A percentile compares a stretch with the other conserved stretches of the same genome.
Evolutionary conservation across 176 grass and related monocot species (phyloP).

Genomic region (Sorghum bicolor): DNA sequence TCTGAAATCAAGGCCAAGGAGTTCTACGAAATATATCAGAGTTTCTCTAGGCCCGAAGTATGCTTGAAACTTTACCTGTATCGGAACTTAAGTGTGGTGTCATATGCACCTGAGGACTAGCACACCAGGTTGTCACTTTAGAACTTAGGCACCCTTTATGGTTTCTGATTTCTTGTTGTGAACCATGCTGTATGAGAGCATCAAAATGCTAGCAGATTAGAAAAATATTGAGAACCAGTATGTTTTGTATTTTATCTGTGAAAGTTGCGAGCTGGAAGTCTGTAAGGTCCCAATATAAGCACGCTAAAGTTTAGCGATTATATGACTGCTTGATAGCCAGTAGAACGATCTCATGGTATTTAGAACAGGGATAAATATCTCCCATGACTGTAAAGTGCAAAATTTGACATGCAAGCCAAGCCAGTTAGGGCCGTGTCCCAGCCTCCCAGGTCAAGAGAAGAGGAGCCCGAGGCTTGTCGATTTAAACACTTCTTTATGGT

Average conservation of each 20-base stretch:
- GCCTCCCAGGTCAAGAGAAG: no score
- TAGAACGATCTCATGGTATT: no score
- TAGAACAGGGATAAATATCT: no score
- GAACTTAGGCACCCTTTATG: background rate
- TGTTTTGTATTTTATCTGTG: background rate
- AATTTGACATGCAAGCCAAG: no score
- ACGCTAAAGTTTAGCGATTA: background rate
- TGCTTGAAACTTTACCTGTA: background rate
- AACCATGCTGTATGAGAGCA: background rate
- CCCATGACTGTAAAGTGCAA: no score
- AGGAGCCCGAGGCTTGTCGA: no score
- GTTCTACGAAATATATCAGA: background rate
- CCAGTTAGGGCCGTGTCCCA: no score
- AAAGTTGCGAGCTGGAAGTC: background rate
- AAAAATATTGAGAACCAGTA: background rate
- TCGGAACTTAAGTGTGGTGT: background rate
- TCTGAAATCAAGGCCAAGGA: slow-evolving; percentile 15
- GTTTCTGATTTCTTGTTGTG: background rate
- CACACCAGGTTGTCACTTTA: background rate
- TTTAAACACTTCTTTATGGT: background rate
- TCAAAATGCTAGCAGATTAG: background rate
- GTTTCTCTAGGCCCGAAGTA: background rate
- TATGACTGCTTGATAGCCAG: no score
- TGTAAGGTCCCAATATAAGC: background rate
- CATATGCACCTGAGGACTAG: background rate